Conservation (phyloP, 495 filamentous ascomycete species). For the Aspergillus cavernicola region DNA sequence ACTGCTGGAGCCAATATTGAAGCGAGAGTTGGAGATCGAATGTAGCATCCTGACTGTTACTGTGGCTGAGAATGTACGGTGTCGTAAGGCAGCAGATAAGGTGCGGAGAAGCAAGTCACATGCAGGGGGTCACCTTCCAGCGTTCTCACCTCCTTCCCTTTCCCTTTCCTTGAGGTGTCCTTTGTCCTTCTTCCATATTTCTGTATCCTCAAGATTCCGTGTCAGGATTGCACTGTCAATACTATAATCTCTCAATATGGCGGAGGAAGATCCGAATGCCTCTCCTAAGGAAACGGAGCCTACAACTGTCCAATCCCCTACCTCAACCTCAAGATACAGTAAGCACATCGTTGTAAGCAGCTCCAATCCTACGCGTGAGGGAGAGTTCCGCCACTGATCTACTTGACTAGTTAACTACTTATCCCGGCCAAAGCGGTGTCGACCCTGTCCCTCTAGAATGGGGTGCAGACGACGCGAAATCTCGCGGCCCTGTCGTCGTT, state of each 20-base stretch:
- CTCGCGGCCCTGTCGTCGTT: conserved; percentile 87
- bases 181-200: conserved; percentile 1
- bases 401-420: conserved; percentile 63
- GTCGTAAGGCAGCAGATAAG: conserved; percentile 17
- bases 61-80: neutral
- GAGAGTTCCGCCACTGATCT: neutral
- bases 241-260: conserved; percentile 13
- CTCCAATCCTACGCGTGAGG: too few relatives aligned
- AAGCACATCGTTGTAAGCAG: conserved; percentile 42
- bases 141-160: conserved; percentile 2
- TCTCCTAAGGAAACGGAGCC: conserved; percentile 15
- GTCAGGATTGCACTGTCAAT: neutral
- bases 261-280: conserved; percentile 20
- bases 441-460: conserved; percentile 85
- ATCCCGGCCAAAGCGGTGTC: conserved; percentile 91
- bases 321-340: conserved; percentile 31
- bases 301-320: conserved; percentile 20
- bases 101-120: conserved; percentile 22
- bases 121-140: conserved; percentile 12
- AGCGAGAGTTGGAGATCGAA: too few relatives aligned
- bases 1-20: too few relatives aligned
- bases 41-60: too few relatives aligned
- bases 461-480: conserved; percentile 70
- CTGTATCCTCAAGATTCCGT: neutral
- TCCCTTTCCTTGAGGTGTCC: conserved; percentile 1